Base-by-base conservation (phyloP, 2,329 filamentous ascomycete genomes). In the Geosmithia morbida region DNA sequence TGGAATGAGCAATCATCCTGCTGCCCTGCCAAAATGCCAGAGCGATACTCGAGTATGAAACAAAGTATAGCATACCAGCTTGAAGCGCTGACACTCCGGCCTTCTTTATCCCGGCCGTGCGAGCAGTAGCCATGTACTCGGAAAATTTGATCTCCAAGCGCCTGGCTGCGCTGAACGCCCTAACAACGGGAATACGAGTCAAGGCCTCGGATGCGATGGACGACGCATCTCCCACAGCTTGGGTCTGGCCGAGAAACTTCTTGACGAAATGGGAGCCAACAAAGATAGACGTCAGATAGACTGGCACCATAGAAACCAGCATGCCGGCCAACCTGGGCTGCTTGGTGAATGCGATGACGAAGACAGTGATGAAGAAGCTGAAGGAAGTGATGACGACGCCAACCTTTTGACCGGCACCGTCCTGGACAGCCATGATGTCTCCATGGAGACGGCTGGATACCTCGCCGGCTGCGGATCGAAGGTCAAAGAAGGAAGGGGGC, bases 321-420 rank as follows among this genome's bases (percentile, higher is more conserved):
- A 94, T 92, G 45, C 92, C 65, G 0, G 87, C 87, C 50, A 94
- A 68, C 61, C 87, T 90, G 83, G 86, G 92, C 62, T 81, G 87
- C 57, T 83, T 82, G 61, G 87, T 65, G 59, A 88, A 94, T 7
- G 81, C 85, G 52, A 94, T 86, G 47, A 92, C 69, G 52, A 89
- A 89, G 7, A 85, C 85, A 0, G 86, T 78, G 46, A 88, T 65
- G 58, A 94, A 94, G 4, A 83, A 86, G 1, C 85, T 75, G 2
- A 84, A 46, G 2, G 81, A 81, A 7, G 75, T 76, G 45, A 89
- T 56, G 0, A 81, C 85, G 52, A 90, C 65, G 7, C 75, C 77
- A 42, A 89, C 72, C 66, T 89, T 90, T 61, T 89, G 83, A 0
- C 84, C 87, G 39, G 94, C 84, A 48, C 85, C 87, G 53, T 89